Evolutionary conservation across 2,329 filamentous ascomycete genomes (phyloP), one percentile per base, ranked within the genome.

Genomic region (Parastagonospora nodorum): DNA sequence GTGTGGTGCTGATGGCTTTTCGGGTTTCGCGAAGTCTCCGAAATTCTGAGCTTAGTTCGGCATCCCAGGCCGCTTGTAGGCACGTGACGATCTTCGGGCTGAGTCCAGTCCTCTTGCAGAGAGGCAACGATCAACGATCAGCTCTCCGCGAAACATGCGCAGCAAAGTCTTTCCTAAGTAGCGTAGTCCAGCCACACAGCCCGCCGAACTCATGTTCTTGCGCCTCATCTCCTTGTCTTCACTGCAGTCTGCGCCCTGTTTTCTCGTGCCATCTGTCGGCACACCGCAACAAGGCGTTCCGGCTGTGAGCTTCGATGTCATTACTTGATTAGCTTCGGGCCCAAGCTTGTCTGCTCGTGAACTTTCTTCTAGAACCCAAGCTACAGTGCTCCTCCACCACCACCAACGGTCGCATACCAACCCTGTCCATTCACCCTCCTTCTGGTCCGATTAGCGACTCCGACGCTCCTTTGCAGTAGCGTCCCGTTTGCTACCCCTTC

Each of bases 291-390:
- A 45, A 37, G 45, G 43, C 31, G 55, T 24, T 45, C 54, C 50
- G 50, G 45, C 35, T 50, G 50, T 47, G 41, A 45, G 36, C 48
- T 45, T 52, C 53, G 50, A 55, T 60, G 56, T 61, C 60, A 58
- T 56, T 57, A 48, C 57, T 51, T 55, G 52, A 54, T 55, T 65
- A 60, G 57, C 54, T 58, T 49, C 53, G 54, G 51, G 58, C 57
- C 59, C 56, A 57, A 66, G 63, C 63, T 62, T 46, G 53, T 39
- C 19, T 24, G 32, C 43, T 45, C 41, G 45, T 64, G 55, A 54
- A 62, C 60, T 64, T 65, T 65, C 62, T 57, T 57, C 57, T 50
- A 58, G 38, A 55, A 54, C 53, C 31, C 30, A 35, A 19, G 36
- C 33, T 39, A 36, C 36, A 45, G 40, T 40, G 52, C 42, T 51